Percentiles rank a stretch among this genome's conserved stretches.
These are phyloP conservation scores for Hirschfeldia incana DNA, from an alignment of 345 rosid genomes.

Conservation along the genomic window DNA sequence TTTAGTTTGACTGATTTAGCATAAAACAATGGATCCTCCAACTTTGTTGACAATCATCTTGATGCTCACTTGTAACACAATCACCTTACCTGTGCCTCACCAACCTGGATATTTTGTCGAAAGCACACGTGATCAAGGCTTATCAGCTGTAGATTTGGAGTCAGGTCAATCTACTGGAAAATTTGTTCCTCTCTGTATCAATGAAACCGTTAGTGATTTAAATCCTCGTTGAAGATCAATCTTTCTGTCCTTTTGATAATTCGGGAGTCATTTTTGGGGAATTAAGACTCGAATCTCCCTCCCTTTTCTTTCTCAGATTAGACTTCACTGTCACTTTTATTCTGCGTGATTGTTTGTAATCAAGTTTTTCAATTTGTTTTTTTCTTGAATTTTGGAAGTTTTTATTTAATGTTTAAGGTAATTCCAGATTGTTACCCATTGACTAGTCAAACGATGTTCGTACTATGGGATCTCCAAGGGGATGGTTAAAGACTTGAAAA, in stretches of 20 bases:
- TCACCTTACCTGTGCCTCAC: background rate
- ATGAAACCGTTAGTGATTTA: background rate
- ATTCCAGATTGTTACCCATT: no score
- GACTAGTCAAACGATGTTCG: no score
- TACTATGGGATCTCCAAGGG: no score
- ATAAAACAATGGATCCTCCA: background rate
- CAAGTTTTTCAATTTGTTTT: no score
- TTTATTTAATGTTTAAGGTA: no score
- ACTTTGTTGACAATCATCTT: background rate
- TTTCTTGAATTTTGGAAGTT: no score
- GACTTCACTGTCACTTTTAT: no score
- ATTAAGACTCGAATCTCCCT: no score
- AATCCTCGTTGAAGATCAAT: background rate
- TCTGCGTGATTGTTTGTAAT: no score
- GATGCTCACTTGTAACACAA: background rate
- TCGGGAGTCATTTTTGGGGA: no score
- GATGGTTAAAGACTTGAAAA: no score
- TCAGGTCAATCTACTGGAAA: background rate
- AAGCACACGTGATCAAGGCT: background rate
- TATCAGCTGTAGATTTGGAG: background rate
- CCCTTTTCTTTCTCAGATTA: no score
- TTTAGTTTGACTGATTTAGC: background rate
- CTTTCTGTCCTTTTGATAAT: background rate
- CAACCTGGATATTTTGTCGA: background rate
- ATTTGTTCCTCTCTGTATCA: background rate